Base-by-base conservation (phyloP, 2,329 filamentous ascomycete species). In the Epichloe amarillans region DNA sequence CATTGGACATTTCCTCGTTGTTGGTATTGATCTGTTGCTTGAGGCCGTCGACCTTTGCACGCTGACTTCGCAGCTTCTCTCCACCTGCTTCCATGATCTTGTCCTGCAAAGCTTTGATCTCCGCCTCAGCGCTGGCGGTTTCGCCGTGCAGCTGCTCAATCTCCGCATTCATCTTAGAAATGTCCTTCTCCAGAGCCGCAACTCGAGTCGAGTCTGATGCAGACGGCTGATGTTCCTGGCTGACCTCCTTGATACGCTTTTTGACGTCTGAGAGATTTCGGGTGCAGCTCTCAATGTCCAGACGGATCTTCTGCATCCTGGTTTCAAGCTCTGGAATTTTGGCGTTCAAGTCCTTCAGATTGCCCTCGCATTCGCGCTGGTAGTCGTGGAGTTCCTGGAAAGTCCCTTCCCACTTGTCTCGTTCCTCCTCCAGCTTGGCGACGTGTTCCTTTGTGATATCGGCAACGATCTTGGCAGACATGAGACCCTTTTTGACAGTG, bases 21-120 rank as follows among this genome's bases (percentile, higher is more conserved):
- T 94, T 76, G 12, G 83, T 80, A 46, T 84, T 74, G 51, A 97
- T 89, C 63, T 95, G 84, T 60, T 89, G 86, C 64, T 94, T 95
- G 56, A 94, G 72, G 6, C 83, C 79, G 63, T 97, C 91, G 36
- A 98, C 89, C 72, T 86, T 94, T 54, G 88, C 83, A 59, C 93
- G 90, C 64, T 98, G 91, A 17, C 84, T 80, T 50, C 93, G 84
- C 17, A 98, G 80, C 68, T 88, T 89, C 61, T 97, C 89, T 68
- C 93, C 93, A 62, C 93, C 93, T 55, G 95, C 84, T 67, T 96
- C 85, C 93, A 98, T 97, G 62, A 98, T 98, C 73, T 90, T 95
- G 75, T 93, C 84, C 64, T 98, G 91, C 1, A 98, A 74, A 19
- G 77, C 77, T 69, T 95, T 91, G 68, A 98, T 97, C 66, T 97